A percentile compares a stretch with the other conserved stretches of the same genome.
Conservation (phyloP, 2,329 filamentous ascomycete species). For the Cordyceps javanica region DNA sequence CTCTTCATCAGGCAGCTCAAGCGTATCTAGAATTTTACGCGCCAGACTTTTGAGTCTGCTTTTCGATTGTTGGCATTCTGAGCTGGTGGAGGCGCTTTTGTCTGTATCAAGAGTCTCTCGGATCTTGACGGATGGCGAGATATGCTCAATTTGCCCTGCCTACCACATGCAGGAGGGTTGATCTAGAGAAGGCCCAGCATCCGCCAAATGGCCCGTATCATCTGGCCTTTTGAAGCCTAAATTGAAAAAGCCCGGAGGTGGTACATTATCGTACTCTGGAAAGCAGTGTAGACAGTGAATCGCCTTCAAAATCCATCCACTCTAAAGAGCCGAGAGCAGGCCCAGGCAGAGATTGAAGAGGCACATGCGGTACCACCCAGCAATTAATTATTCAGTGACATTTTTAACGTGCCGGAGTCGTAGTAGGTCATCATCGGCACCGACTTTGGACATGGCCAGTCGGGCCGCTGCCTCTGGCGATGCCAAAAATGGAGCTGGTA, state of each 20-base stretch:
- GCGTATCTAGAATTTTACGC: conserved; percentile 20
- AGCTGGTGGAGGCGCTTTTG: too few species aligned
- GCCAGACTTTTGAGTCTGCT: background rate
- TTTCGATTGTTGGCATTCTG: background rate
- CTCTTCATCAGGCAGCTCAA: conserved; percentile 22
- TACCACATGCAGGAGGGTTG: conserved; percentile 31
- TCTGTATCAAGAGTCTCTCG: conserved; percentile 15
- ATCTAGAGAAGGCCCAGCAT: background rate
- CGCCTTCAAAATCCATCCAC: conserved; percentile 54
- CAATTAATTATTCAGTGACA: conserved; percentile 65
- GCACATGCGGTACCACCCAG: conserved; percentile 56
- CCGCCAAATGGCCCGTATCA: too few species aligned
- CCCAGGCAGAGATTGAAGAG: conserved; percentile 43
- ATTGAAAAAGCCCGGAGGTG: background rate
- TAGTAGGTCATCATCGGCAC: conserved; percentile 31
- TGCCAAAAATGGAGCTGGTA: conserved; percentile 53
- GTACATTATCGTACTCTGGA: too few species aligned
- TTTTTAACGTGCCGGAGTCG: conserved; percentile 50
- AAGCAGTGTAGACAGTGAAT: conserved; percentile 54
- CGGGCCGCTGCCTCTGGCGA: conserved; percentile 25
- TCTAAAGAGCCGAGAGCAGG: conserved; percentile 43
- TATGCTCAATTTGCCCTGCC: conserved; percentile 36
- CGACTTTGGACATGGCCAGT: conserved; percentile 25
- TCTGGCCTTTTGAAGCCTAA: too few species aligned
- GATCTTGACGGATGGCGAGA: conserved; percentile 32